Evolutionary conservation across 345 rosid species (phyloP).

Genomic region (Euphorbia lathyris): DNA sequence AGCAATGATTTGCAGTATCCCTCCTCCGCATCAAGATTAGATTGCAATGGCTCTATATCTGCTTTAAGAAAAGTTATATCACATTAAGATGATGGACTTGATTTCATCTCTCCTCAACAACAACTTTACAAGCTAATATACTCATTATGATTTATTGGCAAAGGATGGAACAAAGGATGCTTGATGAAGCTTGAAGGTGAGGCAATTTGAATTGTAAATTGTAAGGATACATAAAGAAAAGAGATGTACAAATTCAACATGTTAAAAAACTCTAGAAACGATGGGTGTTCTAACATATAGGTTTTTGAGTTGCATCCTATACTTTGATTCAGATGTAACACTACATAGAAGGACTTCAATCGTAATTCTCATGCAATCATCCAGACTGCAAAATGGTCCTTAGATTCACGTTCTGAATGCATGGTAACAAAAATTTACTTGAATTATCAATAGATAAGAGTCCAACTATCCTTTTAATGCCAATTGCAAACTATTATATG

Average conservation of each 20-base stretch:
- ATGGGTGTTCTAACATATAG: background rate
- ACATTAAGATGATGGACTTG: background rate
- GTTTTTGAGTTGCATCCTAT: background rate
- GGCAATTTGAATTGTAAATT: background rate
- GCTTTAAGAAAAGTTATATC: slow-evolving; percentile 26
- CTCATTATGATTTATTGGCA: background rate
- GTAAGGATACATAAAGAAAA: background rate
- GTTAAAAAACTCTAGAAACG: background rate
- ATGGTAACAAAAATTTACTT: background rate
- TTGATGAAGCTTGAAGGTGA: background rate
- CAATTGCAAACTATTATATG: background rate
- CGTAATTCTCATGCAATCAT: background rate
- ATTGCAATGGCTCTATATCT: slow-evolving; percentile 86
- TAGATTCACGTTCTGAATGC: background rate
- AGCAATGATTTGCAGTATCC: slow-evolving; percentile 83
- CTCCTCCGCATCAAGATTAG: slow-evolving; percentile 68
- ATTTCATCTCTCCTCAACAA: background rate
- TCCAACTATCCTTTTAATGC: background rate
- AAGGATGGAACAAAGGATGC: background rate
- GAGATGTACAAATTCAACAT: background rate
- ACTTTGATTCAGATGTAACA: too few relatives aligned
- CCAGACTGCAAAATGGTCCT: background rate
- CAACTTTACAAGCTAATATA: background rate
- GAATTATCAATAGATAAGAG: background rate
- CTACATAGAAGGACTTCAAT: background rate